phyloP scores from a whole-genome alignment of 2,329 filamentous ascomycete genomes.

The Ascochyta koolunga region DNA sequence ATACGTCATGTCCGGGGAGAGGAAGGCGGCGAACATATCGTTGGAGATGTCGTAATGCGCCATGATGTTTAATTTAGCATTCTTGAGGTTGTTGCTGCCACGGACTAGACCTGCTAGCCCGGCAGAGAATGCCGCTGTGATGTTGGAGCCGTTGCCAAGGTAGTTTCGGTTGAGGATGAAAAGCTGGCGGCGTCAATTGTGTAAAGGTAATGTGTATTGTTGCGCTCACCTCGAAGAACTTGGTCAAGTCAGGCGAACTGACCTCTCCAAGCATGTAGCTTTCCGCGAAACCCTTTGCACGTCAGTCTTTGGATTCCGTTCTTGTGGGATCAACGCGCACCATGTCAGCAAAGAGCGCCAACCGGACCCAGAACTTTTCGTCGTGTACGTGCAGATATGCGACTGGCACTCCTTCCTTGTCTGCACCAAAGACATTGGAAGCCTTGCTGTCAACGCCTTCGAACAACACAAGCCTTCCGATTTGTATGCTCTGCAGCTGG shows the following conservation, averaged over 20 bases:
- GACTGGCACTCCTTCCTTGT: conserved; percentile 49
- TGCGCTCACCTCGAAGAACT: conserved; percentile 66
- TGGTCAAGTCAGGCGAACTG: conserved; percentile 68
- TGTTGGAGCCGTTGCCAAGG: conserved; percentile 68
- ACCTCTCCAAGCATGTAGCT: conserved; percentile 76
- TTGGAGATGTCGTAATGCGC: conserved; percentile 80
- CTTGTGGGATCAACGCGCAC: conserved; percentile 33
- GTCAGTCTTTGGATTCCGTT: background rate
- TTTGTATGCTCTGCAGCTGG: conserved; percentile 53
- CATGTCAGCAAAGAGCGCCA: conserved; percentile 75
- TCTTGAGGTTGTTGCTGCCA: conserved; percentile 55
- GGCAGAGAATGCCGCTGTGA: conserved; percentile 64
- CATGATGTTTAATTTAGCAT: conserved; percentile 67
- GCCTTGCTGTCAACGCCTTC: conserved; percentile 52
- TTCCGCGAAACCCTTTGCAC: conserved; percentile 66
- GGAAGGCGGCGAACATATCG: conserved; percentile 75
- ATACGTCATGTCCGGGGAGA: conserved; percentile 79
- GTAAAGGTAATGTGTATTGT: background rate
- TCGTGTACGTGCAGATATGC: conserved; percentile 66
- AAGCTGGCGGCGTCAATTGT: conserved; percentile 55
- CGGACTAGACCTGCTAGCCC: conserved; percentile 62
- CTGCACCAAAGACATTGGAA: conserved; percentile 51
- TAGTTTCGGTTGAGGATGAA: conserved; percentile 72
- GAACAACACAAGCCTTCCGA: conserved; percentile 54
- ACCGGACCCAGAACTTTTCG: conserved; percentile 72